A percentile compares a stretch with the other conserved stretches of the same genome.
phyloP scores from a whole-genome alignment of 345 rosid species.

The Mallotus nudiflorus region DNA sequence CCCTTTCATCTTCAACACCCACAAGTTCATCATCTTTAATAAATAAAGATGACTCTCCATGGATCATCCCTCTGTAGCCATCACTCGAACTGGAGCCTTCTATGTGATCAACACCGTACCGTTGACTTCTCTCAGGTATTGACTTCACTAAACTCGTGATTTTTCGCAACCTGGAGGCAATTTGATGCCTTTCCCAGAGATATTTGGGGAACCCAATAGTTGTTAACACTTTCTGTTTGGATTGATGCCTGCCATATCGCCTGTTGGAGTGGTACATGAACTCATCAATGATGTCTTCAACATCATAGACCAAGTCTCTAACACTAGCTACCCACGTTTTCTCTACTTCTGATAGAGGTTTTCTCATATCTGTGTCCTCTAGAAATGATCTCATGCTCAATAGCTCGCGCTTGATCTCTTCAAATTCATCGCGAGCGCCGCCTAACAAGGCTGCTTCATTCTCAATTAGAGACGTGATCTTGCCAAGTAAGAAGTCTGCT shows the following conservation, averaged over 20 bases:
- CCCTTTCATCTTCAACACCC: conserved; percentile 5
- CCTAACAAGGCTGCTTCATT: conserved; percentile 33
- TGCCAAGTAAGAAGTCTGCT: conserved; percentile 25
- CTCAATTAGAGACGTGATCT: conserved; percentile 27
- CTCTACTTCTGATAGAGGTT: conserved; percentile 12
- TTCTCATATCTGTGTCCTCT: conserved; percentile 21
- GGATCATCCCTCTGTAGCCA: conserved; percentile 12
- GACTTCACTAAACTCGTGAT: not conserved
- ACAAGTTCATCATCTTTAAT: conserved; percentile 30
- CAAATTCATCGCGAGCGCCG: conserved; percentile 26
- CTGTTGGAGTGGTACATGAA: conserved; percentile 2
- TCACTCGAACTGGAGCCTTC: not conserved
- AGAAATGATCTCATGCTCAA: conserved; percentile 38
- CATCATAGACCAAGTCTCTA: conserved; percentile 12
- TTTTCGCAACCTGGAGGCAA: not conserved
- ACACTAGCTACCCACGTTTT: conserved; percentile 28
- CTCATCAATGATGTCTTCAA: conserved; percentile 16
- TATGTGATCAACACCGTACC: not conserved
- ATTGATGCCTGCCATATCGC: not conserved
- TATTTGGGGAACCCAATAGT: not conserved
- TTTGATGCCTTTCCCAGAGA: conserved; percentile 11
- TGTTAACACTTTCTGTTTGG: no score
- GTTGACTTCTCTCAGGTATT: not conserved
- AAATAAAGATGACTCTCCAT: conserved; percentile 34
- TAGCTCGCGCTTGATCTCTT: conserved; percentile 36